Evolutionary conservation across 164 flowering plant genomes (phyloP).

Genomic region (Chloranthus sessilifolius): DNA sequence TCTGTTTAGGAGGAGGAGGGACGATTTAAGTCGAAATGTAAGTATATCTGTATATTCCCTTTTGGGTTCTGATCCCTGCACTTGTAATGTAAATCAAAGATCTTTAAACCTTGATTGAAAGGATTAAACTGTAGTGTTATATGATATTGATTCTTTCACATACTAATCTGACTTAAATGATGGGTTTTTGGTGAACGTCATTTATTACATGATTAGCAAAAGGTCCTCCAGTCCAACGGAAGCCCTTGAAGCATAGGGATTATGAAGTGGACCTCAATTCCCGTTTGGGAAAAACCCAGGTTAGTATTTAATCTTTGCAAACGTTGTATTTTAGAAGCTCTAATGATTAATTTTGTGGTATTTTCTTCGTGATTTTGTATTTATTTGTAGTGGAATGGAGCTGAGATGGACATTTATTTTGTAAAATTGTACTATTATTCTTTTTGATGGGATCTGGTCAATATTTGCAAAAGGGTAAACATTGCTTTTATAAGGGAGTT

Average conservation of each 20-base stretch:
- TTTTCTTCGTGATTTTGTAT: background rate
- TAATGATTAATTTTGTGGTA: background rate
- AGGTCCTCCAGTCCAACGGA: conserved; percentile 90
- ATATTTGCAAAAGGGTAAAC: too few species aligned
- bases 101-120: background rate
- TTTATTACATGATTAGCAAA: conserved; percentile 48
- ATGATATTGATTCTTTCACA: background rate
- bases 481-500: too few species aligned
- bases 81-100: background rate
- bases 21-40: conserved; percentile 47
- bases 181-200: background rate
- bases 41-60: conserved; percentile 17
- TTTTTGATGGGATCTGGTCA: too few species aligned
- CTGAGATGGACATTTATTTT: too few species aligned
- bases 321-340: too few species aligned
- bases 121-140: background rate
- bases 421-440: too few species aligned
- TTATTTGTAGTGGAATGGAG: too few species aligned
- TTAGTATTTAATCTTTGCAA: conserved; percentile 19
- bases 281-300: conserved; percentile 97
- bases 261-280: conserved; percentile 95
- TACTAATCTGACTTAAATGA: background rate
- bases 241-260: conserved; percentile 95
- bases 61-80: background rate
- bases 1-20: conserved; percentile 37